Evolutionary conservation across 176 grass and related monocot genomes (phyloP).

Genomic region (Dactylis glomerata): DNA sequence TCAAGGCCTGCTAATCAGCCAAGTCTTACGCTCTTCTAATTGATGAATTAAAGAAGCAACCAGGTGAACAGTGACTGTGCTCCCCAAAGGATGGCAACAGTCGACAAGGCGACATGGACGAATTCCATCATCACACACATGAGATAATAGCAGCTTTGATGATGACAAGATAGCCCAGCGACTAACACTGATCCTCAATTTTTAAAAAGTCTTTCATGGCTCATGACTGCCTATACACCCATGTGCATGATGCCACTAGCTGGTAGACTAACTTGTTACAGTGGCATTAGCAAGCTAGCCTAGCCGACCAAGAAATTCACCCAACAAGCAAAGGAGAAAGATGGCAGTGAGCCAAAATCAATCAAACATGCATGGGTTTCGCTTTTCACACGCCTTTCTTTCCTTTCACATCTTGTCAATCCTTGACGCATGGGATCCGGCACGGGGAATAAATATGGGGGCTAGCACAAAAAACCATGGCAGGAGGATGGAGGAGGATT

Average conservation of each 20-base stretch:
- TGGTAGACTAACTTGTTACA: not conserved
- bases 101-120: conserved; percentile 36
- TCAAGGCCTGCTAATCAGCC: not conserved
- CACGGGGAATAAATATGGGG: conserved; percentile 45
- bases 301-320: conserved; percentile 6
- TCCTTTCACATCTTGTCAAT: conserved; percentile 75
- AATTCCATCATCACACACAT: conserved; percentile 40
- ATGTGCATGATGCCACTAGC: conserved; percentile 8
- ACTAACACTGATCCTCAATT: conserved; percentile 6
- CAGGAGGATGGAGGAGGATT: not conserved
- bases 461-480: conserved; percentile 50
- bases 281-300: not conserved
- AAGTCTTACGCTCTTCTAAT: not conserved
- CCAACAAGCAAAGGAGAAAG: conserved; percentile 12
- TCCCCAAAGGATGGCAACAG: conserved; percentile 28
- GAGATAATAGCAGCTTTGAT: conserved; percentile 58
- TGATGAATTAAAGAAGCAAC: conserved; percentile 37
- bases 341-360: conserved; percentile 1
- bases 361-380: conserved; percentile 16
- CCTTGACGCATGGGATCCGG: conserved; percentile 37
- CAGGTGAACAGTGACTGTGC: conserved; percentile 25
- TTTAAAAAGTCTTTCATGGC: not conserved
- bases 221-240: conserved; percentile 2
- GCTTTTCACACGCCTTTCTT: conserved; percentile 48
- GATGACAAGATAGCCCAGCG: conserved; percentile 44